Evolutionary conservation across 768 basidiomycete genomes (phyloP).

Genomic region (Cystobasidium tubakii): DNA sequence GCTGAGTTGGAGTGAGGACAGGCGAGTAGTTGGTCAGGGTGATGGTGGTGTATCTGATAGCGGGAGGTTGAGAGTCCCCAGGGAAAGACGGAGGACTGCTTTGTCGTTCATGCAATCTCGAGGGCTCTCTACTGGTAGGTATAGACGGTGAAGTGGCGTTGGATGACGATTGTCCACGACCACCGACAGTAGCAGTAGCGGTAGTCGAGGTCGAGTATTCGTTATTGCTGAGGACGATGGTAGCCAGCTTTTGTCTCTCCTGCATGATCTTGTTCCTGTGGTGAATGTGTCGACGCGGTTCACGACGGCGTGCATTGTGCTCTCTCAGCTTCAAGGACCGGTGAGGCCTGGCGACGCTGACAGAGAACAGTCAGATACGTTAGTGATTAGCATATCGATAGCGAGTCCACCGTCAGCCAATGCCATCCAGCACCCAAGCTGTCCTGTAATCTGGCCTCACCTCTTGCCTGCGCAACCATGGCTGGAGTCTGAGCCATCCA

Average conservation of each 20-base stretch:
- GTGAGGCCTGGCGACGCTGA: no score
- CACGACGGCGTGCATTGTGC: neutral
- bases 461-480: no score
- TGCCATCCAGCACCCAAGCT: no score
- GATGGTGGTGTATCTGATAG: neutral
- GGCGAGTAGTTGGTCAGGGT: neutral
- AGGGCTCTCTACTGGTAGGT: neutral
- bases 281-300: neutral
- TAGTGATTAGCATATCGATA: no score
- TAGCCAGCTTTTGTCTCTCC: neutral
- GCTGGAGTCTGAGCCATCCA: no score
- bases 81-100: neutral
- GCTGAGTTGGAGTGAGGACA: neutral
- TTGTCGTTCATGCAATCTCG: neutral
- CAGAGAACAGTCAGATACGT: no score
- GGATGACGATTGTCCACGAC: neutral
- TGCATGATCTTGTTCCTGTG: neutral
- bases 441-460: no score
- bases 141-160: constrained; percentile 1
- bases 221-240: neutral
- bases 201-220: neutral
- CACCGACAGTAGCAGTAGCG: neutral
- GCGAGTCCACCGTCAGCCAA: no score
- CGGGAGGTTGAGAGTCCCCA: neutral
- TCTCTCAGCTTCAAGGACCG: neutral